These are phyloP conservation scores for Codiaeum variegatum DNA, from an alignment of 441 rosid species.

Conservation along the genomic window DNA sequence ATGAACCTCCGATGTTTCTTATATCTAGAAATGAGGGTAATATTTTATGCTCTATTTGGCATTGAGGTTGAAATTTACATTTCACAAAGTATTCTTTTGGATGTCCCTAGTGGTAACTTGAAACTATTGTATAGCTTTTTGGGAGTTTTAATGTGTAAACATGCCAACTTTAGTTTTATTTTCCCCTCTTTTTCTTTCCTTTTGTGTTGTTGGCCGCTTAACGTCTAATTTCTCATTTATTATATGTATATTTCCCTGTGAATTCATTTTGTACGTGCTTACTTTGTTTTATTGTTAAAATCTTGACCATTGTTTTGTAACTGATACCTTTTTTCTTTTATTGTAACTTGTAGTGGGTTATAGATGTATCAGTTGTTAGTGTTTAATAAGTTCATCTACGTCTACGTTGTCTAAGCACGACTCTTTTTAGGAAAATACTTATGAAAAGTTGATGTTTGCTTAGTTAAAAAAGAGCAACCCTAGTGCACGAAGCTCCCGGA, in stretches of 20 bases:
- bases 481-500: no score
- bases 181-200: not conserved
- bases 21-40: not conserved
- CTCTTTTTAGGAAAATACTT: no score
- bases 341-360: not conserved
- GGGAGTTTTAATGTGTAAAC: no score
- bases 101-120: not conserved
- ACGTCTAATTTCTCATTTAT: not conserved
- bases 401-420: no score
- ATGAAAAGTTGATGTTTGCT: no score
- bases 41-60: not conserved
- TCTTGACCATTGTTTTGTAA: not conserved
- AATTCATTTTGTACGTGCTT: not conserved
- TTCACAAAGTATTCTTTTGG: not conserved
- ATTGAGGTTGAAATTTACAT: not conserved
- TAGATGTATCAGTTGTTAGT: not conserved
- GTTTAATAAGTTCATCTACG: not conserved
- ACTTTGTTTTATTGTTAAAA: not conserved
- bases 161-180: no score
- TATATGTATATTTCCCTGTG: not conserved
- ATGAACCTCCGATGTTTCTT: not conserved
- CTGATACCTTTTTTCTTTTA: not conserved
- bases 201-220: not conserved
- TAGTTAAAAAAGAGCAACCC: no score
- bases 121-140: no score